phyloP scores from a whole-genome alignment of 192 early-diverging fungal species.

The Thamnidium elegans region DNA sequence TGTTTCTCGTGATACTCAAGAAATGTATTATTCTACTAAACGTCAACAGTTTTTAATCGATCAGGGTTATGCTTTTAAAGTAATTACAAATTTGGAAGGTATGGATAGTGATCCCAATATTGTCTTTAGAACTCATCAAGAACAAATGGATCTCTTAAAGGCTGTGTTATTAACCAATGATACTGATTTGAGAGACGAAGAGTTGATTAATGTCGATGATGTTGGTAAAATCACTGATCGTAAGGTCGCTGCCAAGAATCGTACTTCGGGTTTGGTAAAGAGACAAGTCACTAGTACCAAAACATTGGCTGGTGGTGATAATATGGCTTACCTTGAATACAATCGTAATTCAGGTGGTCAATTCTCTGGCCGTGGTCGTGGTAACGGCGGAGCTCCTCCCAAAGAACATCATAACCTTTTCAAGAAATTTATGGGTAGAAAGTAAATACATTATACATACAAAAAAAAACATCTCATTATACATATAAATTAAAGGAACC shows the following conservation, averaged over 20 bases:
- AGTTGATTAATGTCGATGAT: constrained; percentile 44
- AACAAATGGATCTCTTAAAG: constrained; percentile 84
- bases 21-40: constrained; percentile 98
- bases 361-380: constrained; percentile 32
- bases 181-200: constrained; percentile 60
- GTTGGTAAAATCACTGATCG: constrained; percentile 45
- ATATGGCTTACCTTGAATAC: constrained; percentile 92
- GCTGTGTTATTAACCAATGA: constrained; percentile 78
- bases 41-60: constrained; percentile 99
- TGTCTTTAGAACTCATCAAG: constrained; percentile 66
- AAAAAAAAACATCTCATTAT: no score
- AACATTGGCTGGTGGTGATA: constrained; percentile 83
- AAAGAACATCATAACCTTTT: constrained; percentile 63
- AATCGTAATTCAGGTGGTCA: constrained; percentile 33
- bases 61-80: constrained; percentile 99
- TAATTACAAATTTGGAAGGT: constrained; percentile 94
- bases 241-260: constrained; percentile 34
- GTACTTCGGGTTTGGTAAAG: constrained; percentile 35
- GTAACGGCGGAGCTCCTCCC: constrained; percentile 34
- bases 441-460: constrained; percentile 17
- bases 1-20: constrained; percentile 98
- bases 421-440: constrained; percentile 60
- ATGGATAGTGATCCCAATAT: constrained; percentile 78
- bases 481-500: no score
- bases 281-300: constrained; percentile 67